Conservation (phyloP, 345 rosid species). For the Acer yangbiense region DNA sequence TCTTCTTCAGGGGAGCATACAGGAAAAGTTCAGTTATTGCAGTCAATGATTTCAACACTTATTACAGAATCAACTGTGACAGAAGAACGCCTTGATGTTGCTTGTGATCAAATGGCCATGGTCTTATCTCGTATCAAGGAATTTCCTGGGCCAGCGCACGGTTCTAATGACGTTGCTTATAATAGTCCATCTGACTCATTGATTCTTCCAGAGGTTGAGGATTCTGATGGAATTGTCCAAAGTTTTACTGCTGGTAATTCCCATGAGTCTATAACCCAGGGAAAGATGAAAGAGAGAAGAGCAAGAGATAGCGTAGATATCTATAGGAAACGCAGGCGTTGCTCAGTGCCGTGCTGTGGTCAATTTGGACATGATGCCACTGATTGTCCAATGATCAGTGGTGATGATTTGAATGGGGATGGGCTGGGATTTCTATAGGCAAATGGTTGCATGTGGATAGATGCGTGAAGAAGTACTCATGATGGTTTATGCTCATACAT, state of each 20-base stretch:
- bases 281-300: slow-evolving; percentile 54
- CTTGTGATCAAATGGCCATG: slow-evolving; percentile 51
- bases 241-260: slow-evolving; percentile 37
- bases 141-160: slow-evolving; percentile 35
- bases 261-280: slow-evolving; percentile 33
- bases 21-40: slow-evolving; percentile 46
- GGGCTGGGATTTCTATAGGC: slow-evolving; percentile 33
- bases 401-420: slow-evolving; percentile 35
- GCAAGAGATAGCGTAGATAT: slow-evolving; percentile 43
- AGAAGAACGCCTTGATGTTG: slow-evolving; percentile 56
- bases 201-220: slow-evolving; percentile 51
- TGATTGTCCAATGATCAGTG: slow-evolving; percentile 45
- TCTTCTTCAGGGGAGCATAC: slow-evolving; percentile 30
- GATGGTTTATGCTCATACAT: not conserved
- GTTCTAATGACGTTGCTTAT: slow-evolving; percentile 30
- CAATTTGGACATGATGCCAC: slow-evolving; percentile 53
- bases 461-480: slow-evolving; percentile 1
- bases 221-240: slow-evolving; percentile 48
- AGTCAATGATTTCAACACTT: slow-evolving; percentile 52
- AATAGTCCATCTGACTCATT: slow-evolving; percentile 46
- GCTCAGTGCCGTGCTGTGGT: slow-evolving; percentile 47
- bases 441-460: not conserved
- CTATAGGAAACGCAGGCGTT: slow-evolving; percentile 42
- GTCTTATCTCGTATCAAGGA: slow-evolving; percentile 48
- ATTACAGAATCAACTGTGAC: slow-evolving; percentile 50